phyloP scores from a whole-genome alignment of 768 basidiomycete species.

The Ephemerocybe angulata region DNA sequence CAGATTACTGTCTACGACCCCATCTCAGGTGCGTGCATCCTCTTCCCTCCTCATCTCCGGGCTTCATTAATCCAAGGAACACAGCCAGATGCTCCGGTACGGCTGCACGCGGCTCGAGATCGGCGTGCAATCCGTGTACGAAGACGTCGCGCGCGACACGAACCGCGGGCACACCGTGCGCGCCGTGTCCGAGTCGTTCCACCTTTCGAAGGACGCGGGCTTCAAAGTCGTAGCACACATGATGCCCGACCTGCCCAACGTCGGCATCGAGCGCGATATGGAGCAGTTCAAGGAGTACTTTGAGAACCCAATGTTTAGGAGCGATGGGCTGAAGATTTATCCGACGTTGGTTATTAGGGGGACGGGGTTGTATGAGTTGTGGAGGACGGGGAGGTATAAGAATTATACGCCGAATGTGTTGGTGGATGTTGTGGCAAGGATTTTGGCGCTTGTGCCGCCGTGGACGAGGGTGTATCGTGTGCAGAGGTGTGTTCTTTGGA shows the following conservation, averaged over 20 bases:
- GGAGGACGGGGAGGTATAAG: slow-evolving; percentile 96
- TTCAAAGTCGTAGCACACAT: slow-evolving; percentile 99
- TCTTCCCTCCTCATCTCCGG: not conserved
- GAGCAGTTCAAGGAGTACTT: slow-evolving; percentile 99
- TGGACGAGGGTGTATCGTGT: slow-evolving; percentile 99
- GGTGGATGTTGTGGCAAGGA: slow-evolving; percentile 94
- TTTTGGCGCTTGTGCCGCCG: slow-evolving; percentile 93
- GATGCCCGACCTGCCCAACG: slow-evolving; percentile 99
- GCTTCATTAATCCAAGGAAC: slow-evolving; percentile 1
- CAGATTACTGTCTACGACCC: slow-evolving; percentile 95
- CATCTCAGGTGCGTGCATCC: slow-evolving; percentile 67
- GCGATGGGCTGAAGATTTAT: slow-evolving; percentile 97
- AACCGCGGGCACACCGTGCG: slow-evolving; percentile 99
- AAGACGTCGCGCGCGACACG: slow-evolving; percentile 98
- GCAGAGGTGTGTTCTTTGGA: slow-evolving; percentile 59
- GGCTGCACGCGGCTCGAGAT: slow-evolving; percentile 98
- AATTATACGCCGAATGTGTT: slow-evolving; percentile 99
- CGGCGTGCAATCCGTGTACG: slow-evolving; percentile 98
- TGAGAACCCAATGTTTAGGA: slow-evolving; percentile 95
- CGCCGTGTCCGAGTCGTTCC: slow-evolving; percentile 94
- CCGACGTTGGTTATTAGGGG: slow-evolving; percentile 97
- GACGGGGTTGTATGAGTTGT: slow-evolving; percentile 92
- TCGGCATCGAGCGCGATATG: slow-evolving; percentile 94
- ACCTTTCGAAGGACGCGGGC: slow-evolving; percentile 96
- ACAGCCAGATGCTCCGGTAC: slow-evolving; percentile 96